A percentile compares a stretch with the other conserved stretches of the same genome.
These are phyloP conservation scores for Colletotrichum endophyticum DNA, from an alignment of 2,329 filamentous ascomycete genomes.

Conservation along the genomic window DNA sequence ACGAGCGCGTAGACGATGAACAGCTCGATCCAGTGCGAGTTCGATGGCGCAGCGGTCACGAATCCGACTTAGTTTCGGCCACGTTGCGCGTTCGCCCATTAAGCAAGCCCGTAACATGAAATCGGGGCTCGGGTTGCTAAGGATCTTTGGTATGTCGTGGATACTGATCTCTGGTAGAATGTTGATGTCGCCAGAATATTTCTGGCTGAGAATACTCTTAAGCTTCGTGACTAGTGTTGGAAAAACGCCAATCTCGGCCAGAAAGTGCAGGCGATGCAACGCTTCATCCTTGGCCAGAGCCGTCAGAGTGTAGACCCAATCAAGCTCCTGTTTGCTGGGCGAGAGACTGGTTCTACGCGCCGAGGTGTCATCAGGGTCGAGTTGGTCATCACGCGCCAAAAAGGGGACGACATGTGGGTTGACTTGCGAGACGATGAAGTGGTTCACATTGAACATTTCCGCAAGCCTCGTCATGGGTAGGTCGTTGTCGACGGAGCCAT, in stretches of 20 bases:
- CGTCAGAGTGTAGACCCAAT: constrained; percentile 72
- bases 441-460: constrained; percentile 98
- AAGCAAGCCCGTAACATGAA: constrained; percentile 85
- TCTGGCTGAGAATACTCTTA: constrained; percentile 83
- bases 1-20: constrained; percentile 69
- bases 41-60: constrained; percentile 90
- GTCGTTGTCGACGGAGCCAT: constrained; percentile 94
- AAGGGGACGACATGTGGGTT: constrained; percentile 95
- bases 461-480: constrained; percentile 87
- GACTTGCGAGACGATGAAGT: constrained; percentile 96
- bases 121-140: constrained; percentile 83
- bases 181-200: constrained; percentile 94
- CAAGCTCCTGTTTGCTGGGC: constrained; percentile 44
- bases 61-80: constrained; percentile 87
- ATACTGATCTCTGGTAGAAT: constrained; percentile 83
- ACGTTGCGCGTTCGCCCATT: constrained; percentile 84
- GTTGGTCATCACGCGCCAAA: constrained; percentile 73
- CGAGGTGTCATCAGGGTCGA: constrained; percentile 40
- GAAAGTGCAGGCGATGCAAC: constrained; percentile 78
- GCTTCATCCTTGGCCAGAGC: constrained; percentile 80
- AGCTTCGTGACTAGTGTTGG: constrained; percentile 81
- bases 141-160: constrained; percentile 74
- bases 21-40: constrained; percentile 78
- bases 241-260: constrained; percentile 81
- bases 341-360: constrained; percentile 10